These are phyloP conservation scores for Diaporthe vexans DNA, from an alignment of 2,329 filamentous ascomycete species.

Conservation along the genomic window DNA sequence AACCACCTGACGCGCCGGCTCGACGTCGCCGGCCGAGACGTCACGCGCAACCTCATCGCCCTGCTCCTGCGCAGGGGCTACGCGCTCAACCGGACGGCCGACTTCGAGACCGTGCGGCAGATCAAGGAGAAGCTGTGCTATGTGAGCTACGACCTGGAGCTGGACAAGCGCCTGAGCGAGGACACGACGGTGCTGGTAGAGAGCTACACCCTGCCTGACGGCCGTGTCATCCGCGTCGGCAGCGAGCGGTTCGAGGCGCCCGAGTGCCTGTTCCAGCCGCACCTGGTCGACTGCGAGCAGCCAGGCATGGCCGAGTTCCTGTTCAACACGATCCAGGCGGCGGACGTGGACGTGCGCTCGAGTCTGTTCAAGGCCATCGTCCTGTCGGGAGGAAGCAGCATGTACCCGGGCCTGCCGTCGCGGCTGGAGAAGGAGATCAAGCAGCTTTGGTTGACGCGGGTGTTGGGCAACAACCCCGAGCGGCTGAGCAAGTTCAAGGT, in stretches of 20 bases:
- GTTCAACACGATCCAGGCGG: conserved; percentile 98
- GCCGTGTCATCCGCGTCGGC: conserved; percentile 94
- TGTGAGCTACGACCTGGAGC: conserved; percentile 96
- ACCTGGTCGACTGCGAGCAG: conserved; percentile 97
- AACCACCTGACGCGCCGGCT: conserved; percentile 96
- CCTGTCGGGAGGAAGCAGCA: conserved; percentile 95
- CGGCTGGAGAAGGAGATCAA: conserved; percentile 98
- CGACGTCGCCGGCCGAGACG: conserved; percentile 95
- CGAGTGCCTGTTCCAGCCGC: conserved; percentile 98
- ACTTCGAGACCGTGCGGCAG: conserved; percentile 98
- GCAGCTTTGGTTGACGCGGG: conserved; percentile 96
- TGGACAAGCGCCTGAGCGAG: conserved; percentile 96
- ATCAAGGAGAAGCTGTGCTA: conserved; percentile 99
- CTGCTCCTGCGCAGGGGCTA: conserved; percentile 94
- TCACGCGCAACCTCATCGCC: conserved; percentile 98
- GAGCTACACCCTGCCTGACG: conserved; percentile 96
- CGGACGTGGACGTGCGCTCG: conserved; percentile 93
- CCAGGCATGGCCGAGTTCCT: conserved; percentile 96
- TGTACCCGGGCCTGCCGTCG: conserved; percentile 97
- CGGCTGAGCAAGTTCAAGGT: conserved; percentile 99
- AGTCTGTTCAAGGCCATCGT: conserved; percentile 98
- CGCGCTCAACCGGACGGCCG: conserved; percentile 96
- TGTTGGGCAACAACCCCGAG: conserved; percentile 92
- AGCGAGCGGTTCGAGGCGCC: conserved; percentile 98
- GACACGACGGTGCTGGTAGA: conserved; percentile 98